Conservation (phyloP, 2,329 filamentous ascomycete species). For the Trichoderma sp. region DNA sequence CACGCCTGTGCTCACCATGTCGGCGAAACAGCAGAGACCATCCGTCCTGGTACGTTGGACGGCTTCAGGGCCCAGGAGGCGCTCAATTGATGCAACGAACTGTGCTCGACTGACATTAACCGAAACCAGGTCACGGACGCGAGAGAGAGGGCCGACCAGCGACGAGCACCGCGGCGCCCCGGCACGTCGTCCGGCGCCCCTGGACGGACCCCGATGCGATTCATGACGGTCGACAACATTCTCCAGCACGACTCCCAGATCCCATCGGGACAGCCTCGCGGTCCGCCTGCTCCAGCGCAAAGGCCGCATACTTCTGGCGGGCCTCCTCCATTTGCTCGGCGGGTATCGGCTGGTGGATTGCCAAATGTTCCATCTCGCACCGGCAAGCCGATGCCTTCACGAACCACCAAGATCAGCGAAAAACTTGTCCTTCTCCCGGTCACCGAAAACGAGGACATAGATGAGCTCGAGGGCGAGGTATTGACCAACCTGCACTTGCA, state of each 20-base stretch:
- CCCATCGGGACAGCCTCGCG: constrained; percentile 86
- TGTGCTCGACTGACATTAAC: constrained; percentile 19
- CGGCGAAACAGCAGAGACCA: constrained; percentile 57
- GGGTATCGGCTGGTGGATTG: constrained; percentile 44
- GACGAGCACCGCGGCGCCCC: constrained; percentile 41
- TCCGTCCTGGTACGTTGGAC: constrained; percentile 58
- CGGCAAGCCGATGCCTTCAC: constrained; percentile 70
- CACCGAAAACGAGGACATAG: constrained; percentile 62
- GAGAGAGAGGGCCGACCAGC: constrained; percentile 41
- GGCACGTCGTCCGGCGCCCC: constrained; percentile 38
- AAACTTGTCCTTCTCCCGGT: constrained; percentile 95
- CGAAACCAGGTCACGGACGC: constrained; percentile 44
- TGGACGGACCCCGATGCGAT: constrained; percentile 61
- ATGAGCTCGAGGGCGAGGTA: constrained; percentile 56
- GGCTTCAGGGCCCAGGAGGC: background rate
- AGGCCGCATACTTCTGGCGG: constrained; percentile 33
- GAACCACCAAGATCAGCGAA: constrained; percentile 92
- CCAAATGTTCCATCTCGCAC: constrained; percentile 48
- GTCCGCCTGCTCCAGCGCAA: constrained; percentile 59
- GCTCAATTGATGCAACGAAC: background rate
- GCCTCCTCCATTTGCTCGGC: constrained; percentile 32
- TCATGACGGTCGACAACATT: constrained; percentile 91
- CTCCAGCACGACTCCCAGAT: constrained; percentile 93
- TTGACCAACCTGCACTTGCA: constrained; percentile 46
- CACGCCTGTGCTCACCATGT: constrained; percentile 38